These are phyloP conservation scores for Plectosphaerella plurivora DNA, from an alignment of 2,329 filamentous ascomycete genomes.

Conservation along the genomic window DNA sequence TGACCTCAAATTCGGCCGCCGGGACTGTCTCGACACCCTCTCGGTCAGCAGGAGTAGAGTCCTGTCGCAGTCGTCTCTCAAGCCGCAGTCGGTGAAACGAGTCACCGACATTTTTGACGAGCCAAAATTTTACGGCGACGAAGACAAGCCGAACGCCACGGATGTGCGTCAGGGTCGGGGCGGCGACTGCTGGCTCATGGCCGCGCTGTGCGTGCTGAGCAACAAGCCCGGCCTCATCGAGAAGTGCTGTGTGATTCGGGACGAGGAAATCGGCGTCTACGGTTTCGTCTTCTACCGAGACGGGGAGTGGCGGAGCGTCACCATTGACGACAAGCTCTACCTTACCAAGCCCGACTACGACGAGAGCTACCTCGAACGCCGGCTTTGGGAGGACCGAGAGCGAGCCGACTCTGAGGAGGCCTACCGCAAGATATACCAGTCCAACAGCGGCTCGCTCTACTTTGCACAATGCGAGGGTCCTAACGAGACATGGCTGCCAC, in stretches of 20 bases:
- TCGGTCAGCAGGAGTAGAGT: constrained; percentile 23
- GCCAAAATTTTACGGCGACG: constrained; percentile 73
- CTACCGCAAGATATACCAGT: constrained; percentile 67
- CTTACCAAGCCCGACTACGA: constrained; percentile 58
- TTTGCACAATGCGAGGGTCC: constrained; percentile 71
- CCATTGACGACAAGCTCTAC: constrained; percentile 55
- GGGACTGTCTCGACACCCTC: constrained; percentile 45
- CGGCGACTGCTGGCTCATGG: constrained; percentile 85
- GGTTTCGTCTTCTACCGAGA: constrained; percentile 83
- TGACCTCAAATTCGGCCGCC: constrained; percentile 59
- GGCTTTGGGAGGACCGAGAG: constrained; percentile 38
- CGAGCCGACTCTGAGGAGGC: constrained; percentile 50
- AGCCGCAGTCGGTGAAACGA: constrained; percentile 58
- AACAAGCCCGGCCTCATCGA: constrained; percentile 71
- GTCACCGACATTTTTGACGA: constrained; percentile 72
- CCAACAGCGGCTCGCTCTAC: constrained; percentile 69
- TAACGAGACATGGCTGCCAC: constrained; percentile 75
- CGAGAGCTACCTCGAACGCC: constrained; percentile 44
- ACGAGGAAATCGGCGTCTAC: constrained; percentile 74
- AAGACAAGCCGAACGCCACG: constrained; percentile 57
- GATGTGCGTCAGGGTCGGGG: constrained; percentile 75
- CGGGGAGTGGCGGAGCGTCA: constrained; percentile 64
- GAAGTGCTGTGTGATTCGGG: constrained; percentile 65
- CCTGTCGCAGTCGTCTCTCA: constrained; percentile 20
- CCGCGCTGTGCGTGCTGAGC: constrained; percentile 71